Evolutionary conservation across 2,329 filamentous ascomycete species (phyloP), one percentile per base, ranked within the genome.

Genomic region (Apiospora saccharicola): DNA sequence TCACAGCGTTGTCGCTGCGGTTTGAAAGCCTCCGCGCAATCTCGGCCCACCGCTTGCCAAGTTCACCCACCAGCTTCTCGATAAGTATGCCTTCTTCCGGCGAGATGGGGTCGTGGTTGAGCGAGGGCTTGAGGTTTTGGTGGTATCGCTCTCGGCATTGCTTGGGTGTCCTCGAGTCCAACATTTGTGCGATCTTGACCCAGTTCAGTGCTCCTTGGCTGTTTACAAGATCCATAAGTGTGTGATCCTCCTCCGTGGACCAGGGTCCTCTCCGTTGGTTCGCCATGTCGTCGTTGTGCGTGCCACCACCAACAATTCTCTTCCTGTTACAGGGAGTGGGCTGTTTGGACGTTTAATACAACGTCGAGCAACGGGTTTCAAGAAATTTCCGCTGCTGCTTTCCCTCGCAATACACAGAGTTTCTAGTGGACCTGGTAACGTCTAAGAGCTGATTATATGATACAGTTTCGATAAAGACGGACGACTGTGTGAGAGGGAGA

Each of bases 61-160:
- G 91, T 77, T 93, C 89, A 14, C 84, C 82, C 22, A 98, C 95
- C 81, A 96, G 88, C 72, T 88, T 86, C 83, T 96, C 92, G 78
- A 98, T 98, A 78, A 90, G 79, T 51, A 87, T 82, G 1, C 92
- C 92, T 82, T 96, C 93, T 47, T 92, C 89, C 0, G 88, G 83
- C 4, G 90, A 90, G 79, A 95, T 94, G 71, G 93, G 92, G 24
- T 91, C 88, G 78, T 94, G 92, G 80, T 93, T 93, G 49, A 95
- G 85, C 1, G 86, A 85, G 1, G 92, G 92, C 82, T 94, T 98
- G 67, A 98, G 87, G 81, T 98, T 98, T 80, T 98, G 96, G 80
- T 98, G 94, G 80, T 93, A 98, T 68, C 96, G 90, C 85, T 98
- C 96, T 72, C 96, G 91, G 82, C 96, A 98, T 85, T 98, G 96